A percentile compares a stretch with the other conserved stretches of the same genome.
Conservation (phyloP, 2,329 filamentous ascomycete species). For the Cyphellophora attinorum region DNA sequence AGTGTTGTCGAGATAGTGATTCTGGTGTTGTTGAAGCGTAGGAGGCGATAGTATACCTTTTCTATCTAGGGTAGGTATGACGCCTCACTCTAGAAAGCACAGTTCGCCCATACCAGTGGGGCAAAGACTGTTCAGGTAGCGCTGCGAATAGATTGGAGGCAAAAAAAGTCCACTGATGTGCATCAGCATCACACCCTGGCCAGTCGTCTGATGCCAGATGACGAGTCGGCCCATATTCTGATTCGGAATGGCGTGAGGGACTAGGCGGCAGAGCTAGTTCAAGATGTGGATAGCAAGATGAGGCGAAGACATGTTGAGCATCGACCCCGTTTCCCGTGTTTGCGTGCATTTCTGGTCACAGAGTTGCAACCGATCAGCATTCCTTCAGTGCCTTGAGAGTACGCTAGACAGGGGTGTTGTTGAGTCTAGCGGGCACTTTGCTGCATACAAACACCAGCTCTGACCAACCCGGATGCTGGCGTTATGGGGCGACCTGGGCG, state of each 20-base stretch:
- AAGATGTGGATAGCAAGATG: conserved; percentile 14
- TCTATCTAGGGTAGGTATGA: conserved; percentile 11
- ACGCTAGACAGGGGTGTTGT: conserved; percentile 1
- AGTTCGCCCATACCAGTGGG: conserved; percentile 13
- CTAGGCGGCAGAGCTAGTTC: conserved; percentile 16
- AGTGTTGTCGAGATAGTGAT: conserved; percentile 10
- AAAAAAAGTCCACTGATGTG: conserved; percentile 11
- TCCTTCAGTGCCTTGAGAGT: conserved; percentile 8
- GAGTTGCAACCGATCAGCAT: conserved; percentile 14
- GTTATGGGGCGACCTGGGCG: not conserved
- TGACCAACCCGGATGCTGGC: not conserved
- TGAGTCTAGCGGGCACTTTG: not conserved
- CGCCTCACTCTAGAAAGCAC: conserved; percentile 3
- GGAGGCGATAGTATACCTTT: conserved; percentile 14
- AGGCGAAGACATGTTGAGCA: conserved; percentile 8
- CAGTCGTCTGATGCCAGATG: conserved; percentile 17
- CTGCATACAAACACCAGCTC: not conserved
- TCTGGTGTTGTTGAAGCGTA: conserved; percentile 11
- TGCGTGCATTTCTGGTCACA: conserved; percentile 20
- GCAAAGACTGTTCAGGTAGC: conserved; percentile 11
- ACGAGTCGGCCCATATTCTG: conserved; percentile 15
- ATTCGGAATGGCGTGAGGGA: conserved; percentile 15
- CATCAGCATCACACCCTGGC: conserved; percentile 16
- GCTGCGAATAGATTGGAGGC: conserved; percentile 17
- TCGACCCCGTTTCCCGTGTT: conserved; percentile 17